Percentiles rank a stretch among this genome's conserved stretches.
phyloP scores from a whole-genome alignment of 129 eudicot genomes.

The Chrysanthemum makinoi region DNA sequence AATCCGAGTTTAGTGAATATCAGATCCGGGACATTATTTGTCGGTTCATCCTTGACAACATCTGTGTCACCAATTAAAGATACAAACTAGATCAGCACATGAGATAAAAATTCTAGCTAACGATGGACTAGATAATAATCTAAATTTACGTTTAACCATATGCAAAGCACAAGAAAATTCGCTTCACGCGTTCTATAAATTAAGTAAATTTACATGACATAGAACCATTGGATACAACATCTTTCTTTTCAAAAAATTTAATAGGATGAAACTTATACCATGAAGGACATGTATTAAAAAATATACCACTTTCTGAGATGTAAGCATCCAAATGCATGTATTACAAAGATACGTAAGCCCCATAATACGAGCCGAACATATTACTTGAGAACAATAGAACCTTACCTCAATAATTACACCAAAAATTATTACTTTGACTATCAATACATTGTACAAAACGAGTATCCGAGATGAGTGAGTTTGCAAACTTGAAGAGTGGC shows the following conservation, averaged over 20 bases:
- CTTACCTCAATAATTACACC: background rate
- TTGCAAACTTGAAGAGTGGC: background rate
- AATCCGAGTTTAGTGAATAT: constrained; percentile 88
- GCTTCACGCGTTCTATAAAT: background rate
- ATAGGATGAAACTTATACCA: background rate
- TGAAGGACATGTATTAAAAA: background rate
- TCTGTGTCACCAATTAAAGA: constrained; percentile 40
- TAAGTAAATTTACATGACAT: background rate
- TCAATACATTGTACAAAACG: background rate
- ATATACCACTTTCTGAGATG: background rate
- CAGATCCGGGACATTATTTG: constrained; percentile 90
- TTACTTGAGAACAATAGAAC: background rate
- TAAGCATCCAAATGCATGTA: background rate
- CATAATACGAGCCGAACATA: background rate
- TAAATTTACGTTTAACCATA: constrained; percentile 8
- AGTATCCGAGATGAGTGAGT: no score
- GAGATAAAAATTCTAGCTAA: constrained; percentile 2
- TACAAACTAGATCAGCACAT: no score
- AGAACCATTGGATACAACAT: background rate
- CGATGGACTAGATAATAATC: constrained; percentile 12
- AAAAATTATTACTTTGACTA: background rate
- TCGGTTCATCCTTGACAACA: constrained; percentile 88
- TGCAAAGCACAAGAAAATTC: background rate
- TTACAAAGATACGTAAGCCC: background rate
- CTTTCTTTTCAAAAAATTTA: background rate